phyloP scores from a whole-genome alignment of 2,329 filamentous ascomycete species.

The Penicillium sp. region DNA sequence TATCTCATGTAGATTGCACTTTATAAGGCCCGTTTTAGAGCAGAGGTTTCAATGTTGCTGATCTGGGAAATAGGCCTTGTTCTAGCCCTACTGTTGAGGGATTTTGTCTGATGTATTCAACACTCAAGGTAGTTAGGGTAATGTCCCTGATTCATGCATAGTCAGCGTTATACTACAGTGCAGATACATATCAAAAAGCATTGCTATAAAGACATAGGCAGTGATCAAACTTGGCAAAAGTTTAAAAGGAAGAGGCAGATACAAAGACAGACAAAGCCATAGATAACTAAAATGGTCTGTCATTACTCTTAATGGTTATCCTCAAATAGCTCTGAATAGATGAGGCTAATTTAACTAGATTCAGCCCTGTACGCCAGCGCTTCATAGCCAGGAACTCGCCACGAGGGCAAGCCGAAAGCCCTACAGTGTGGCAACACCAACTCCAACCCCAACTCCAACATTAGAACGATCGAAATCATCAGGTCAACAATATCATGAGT shows the following conservation, averaged over 20 bases:
- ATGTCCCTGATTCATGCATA: neutral
- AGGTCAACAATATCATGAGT: neutral
- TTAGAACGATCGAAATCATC: no score
- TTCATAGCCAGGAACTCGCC: neutral
- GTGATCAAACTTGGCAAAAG: neutral
- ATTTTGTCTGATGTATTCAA: neutral
- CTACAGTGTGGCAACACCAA: neutral
- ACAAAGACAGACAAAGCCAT: neutral
- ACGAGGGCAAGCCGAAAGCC: neutral
- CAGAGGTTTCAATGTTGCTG: neutral
- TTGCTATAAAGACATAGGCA: neutral
- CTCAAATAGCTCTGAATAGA: neutral
- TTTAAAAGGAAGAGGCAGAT: neutral
- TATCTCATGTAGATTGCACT: neutral
- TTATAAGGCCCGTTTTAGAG: neutral
- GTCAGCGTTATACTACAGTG: no score
- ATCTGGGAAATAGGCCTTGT: neutral
- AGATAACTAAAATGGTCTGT: neutral
- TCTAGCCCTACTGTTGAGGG: neutral
- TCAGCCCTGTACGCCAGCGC: neutral
- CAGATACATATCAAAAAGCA: neutral
- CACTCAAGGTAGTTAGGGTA: neutral
- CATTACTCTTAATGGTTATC: no score
- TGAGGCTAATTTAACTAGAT: neutral
- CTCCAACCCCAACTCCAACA: no score